Percentiles rank a stretch among this genome's conserved stretches.
Conservation (phyloP, 768 basidiomycete species). For the Tremella fuciformis region DNA sequence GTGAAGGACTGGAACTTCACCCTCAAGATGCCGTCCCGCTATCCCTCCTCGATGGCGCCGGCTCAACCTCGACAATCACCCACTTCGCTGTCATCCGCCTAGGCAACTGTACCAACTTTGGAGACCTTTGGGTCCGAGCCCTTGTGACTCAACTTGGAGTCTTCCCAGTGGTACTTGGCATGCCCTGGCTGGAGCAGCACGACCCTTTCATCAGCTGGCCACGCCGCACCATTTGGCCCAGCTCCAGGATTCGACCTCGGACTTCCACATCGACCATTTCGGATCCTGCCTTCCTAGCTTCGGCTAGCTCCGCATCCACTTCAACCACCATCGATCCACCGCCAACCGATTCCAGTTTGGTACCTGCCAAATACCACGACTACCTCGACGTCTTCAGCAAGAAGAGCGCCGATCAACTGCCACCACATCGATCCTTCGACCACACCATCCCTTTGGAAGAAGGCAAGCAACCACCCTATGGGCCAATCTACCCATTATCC, state of each 20-base stretch:
- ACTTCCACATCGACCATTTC: too few species aligned
- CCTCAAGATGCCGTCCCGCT: background rate
- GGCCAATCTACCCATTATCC: conserved; percentile 52
- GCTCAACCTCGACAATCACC: background rate
- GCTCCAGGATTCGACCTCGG: too few species aligned
- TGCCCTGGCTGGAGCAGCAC: conserved; percentile 15
- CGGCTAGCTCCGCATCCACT: too few species aligned
- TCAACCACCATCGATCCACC: too few species aligned
- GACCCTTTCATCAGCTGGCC: background rate
- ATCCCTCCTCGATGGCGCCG: background rate
- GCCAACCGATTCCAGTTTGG: too few species aligned
- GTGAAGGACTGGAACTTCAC: background rate
- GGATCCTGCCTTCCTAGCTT: too few species aligned
- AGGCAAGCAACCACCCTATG: conserved; percentile 32
- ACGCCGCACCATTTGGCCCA: too few species aligned
- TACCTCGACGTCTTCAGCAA: too few species aligned
- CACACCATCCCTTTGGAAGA: conserved; percentile 15
- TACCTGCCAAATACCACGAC: too few species aligned
- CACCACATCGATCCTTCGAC: conserved; percentile 16
- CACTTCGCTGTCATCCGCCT: background rate
- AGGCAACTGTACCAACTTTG: background rate
- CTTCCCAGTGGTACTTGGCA: conserved; percentile 8
- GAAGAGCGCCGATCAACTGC: conserved; percentile 6
- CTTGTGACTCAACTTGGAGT: conserved; percentile 4
- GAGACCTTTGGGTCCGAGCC: background rate